Base-by-base conservation (phyloP, 768 basidiomycete genomes). In the Podaxis mareebaensis region DNA sequence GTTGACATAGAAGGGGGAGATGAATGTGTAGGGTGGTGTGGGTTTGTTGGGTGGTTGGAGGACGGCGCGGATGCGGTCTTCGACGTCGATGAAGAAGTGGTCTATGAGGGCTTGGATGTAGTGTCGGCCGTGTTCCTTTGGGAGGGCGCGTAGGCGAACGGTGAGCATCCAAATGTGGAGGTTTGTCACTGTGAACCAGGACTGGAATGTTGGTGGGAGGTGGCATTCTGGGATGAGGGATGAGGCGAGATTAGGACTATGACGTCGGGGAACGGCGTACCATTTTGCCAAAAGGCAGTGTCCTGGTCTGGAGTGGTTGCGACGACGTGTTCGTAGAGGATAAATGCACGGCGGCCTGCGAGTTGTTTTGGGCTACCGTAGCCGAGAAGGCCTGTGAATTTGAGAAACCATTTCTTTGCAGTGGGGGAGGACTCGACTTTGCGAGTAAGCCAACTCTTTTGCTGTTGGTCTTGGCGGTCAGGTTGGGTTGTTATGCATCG, bases 181-280 rank as follows among this genome's bases (percentile, higher is more conserved):
- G 67, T 96, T 95, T 30, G 93, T 93, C 56, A 97, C 78, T 3
- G 92, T 93, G 77, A 98, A 98, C 92, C 95, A 98, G 15, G 96
- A 93, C 70, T 98, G 96, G 75, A 96, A 97, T 0, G 96, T 97
- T 12, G 90, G 90, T 10, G 96, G 95, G 5, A 98, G 82, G 63
- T 81, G 81, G 70, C 92, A 96, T 64, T 86, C 96, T 97, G 58
- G 38, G 60, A 58, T 48, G 58, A 63, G 38, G 58, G 30, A 40
- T 13, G 8, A 58, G 58, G 40, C 65, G 65, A 36, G 26, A 15
- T 20, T 3, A 4, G 15, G 17, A 15, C 13, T 26, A 28, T 46
- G 28, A 58, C 40, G 55, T 30, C 53, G 22, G n/a, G 61, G 36
- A 28, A 24, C n/a, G 10, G 74, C 79, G 61, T 71, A 88, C 90